Conservation (phyloP, 176 grass and related monocot genomes). For the Typha latifolia region DNA sequence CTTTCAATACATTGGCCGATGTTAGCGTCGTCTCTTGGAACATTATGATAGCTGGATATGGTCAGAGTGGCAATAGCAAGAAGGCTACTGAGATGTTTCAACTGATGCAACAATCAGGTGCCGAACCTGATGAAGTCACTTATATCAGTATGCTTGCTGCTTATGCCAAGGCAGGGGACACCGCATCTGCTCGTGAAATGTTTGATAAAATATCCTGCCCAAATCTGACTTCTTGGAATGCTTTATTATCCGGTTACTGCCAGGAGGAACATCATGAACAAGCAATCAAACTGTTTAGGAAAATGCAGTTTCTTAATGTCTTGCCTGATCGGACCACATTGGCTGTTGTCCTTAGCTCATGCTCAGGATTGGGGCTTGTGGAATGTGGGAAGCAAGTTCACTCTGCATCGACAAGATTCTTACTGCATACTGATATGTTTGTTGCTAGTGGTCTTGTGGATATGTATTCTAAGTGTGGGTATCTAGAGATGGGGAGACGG, state of each 20-base stretch:
- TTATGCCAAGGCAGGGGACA: conserved; percentile 44
- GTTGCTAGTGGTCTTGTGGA: conserved; percentile 71
- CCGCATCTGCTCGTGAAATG: conserved; percentile 47
- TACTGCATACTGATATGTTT: conserved; percentile 57
- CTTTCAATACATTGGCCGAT: conserved; percentile 37
- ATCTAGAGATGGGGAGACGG: conserved; percentile 34
- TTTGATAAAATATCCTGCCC: conserved; percentile 65
- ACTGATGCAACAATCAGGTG: conserved; percentile 62
- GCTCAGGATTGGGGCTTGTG: conserved; percentile 42
- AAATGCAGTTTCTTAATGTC: conserved; percentile 64
- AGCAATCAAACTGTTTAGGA: conserved; percentile 54
- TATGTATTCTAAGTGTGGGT: conserved; percentile 75
- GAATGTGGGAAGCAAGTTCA: conserved; percentile 57
- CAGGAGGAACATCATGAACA: conserved; percentile 53
- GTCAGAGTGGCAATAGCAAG: conserved; percentile 30
- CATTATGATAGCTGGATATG: conserved; percentile 72
- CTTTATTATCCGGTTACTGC: conserved; percentile 65
- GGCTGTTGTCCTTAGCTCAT: conserved; percentile 67
- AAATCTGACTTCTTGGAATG: conserved; percentile 64
- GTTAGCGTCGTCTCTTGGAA: conserved; percentile 77
- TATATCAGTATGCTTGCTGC: conserved; percentile 70
- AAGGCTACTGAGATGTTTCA: conserved; percentile 40
- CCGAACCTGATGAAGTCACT: conserved; percentile 65
- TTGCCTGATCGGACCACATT: conserved; percentile 60
- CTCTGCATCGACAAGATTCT: conserved; percentile 57